Evolutionary conservation across 2,329 filamentous ascomycete genomes (phyloP), one percentile per base, ranked within the genome.

Genomic region (Sclerotiophoma versabilis): DNA sequence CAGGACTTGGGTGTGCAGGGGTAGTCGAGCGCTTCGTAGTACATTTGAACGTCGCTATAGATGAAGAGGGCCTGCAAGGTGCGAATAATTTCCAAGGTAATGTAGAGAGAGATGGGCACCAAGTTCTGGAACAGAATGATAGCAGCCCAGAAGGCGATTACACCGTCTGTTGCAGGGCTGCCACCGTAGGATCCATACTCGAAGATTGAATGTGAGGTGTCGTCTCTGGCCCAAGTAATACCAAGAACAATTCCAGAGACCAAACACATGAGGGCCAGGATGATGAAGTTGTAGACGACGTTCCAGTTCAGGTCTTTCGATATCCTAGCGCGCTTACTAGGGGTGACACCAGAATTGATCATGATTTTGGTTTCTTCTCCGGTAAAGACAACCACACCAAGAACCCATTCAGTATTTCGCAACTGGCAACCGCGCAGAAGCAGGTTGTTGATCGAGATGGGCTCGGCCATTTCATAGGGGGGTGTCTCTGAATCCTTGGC

Each of bases 361-460:
- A 99, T 99, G 74, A 97, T 98, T 79, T 98, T 99, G 27, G 93
- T 96, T 74, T 99, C 93, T 70, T 93, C 87, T 27, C 95, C 95
- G 12, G 95, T 98, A 77, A 96, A 99, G 15, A 96, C 81, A 43
- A 98, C 93, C 3, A 99, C 84, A 47, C 93, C 95, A 5, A 99
- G 83, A 48, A 92, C 84, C 95, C 95, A 99, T 70, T 98, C 93
- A 0, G 95, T 99, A 74, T 98, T 99, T 62, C 93, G 87, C 42
- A 99, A 78, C 65, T 92, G 96, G 77, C 92, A 96, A 49, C 95
- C 95, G 80, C 95, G 90, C 37, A 99, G 86, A 25, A 99, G 84
- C 60, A 98, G 77, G 70, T 99, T 99, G 81, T 97, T 96, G 75
- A 99, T 97, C 5, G 88, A 88, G 51, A 99, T 90, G 2, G 95